Percentiles rank a stretch among this genome's conserved stretches.
Conservation (phyloP, 305 asterid species). For the Withania somnifera region DNA sequence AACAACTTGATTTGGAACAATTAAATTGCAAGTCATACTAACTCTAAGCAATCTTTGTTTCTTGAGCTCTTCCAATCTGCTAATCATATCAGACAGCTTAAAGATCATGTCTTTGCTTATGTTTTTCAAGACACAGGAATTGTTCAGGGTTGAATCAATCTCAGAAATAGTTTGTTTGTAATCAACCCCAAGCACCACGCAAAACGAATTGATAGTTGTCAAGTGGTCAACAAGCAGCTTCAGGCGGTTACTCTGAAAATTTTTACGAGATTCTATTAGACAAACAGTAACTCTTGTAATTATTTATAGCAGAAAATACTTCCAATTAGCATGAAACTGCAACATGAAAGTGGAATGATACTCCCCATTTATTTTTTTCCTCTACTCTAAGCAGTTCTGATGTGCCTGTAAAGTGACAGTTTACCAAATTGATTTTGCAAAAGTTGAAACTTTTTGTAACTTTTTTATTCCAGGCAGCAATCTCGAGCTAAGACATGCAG, state of each 20-base stretch:
- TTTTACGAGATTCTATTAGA: conserved; percentile 7
- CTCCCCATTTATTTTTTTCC: not conserved
- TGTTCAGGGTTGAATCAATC: conserved; percentile 55
- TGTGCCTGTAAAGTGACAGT: not conserved
- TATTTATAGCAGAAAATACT: conserved; percentile 3
- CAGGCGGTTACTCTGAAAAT: conserved; percentile 50
- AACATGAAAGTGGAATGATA: not conserved
- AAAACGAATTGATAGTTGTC: conserved; percentile 40
- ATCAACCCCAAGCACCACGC: conserved; percentile 74
- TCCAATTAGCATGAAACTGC: not conserved
- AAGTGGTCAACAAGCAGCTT: conserved; percentile 47
- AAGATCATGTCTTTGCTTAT: conserved; percentile 46
- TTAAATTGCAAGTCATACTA: conserved; percentile 3
- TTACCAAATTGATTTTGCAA: not conserved
- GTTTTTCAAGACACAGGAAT: conserved; percentile 26
- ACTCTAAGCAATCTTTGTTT: conserved; percentile 68
- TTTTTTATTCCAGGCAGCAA: not conserved
- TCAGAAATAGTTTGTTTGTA: conserved; percentile 35
- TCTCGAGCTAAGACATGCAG: not conserved
- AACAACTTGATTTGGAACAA: not conserved
- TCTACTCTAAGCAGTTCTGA: not conserved
- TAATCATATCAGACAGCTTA: conserved; percentile 35
- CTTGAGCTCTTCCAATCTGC: conserved; percentile 47
- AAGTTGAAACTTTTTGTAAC: not conserved
- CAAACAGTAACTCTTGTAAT: not conserved